Base-by-base conservation (phyloP, 2,329 filamentous ascomycete species). In the Pseudocercospora crystallina region DNA sequence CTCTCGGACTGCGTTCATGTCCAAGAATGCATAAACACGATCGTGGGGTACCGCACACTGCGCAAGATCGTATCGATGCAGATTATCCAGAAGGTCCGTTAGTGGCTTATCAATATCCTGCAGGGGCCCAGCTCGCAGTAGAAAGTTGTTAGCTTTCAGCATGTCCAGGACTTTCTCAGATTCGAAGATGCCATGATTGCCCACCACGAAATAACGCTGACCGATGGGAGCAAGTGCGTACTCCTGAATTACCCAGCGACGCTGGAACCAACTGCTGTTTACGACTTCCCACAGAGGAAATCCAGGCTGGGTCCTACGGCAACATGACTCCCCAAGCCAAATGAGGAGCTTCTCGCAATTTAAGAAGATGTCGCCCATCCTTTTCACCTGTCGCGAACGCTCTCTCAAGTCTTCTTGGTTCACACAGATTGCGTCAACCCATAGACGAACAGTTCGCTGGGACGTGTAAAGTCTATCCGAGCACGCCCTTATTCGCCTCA, bases 331-430 rank as follows among this genome's bases (percentile, higher is more conserved):
- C 5, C 49, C 44, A 35, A 53, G 49, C 33, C 31, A 53, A n/a
- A 48, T 39, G 30, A 53, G 8, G 37, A 43, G 47, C 11, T 31
- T 40, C 14, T 15, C 20, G 15, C 43, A 38, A 5, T 33, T 37
- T 29, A 33, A n/a, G 42, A 57, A 59, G 13, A 59, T 59, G 8
- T 45, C 34, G 5, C 38, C 35, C 54, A 60, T 57, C 29, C 55
- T 14, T 17, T 13, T 39, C 15, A 60, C 56, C 30, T 60, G 58
- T 5, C 41, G 36, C 10, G 17, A 39, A 20, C 54, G 45, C 20
- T 60, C 58, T 12, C 7, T 11, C 3, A 32, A 8, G 34, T 56
- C 43, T 20, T 5, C 10, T 32, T 53, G 49, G 32, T 53, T 44
- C 33, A 53, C 48, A 33, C 49, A 53, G 11, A 15, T 37, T 11